These are phyloP conservation scores for Carex kokanica DNA, from an alignment of 176 grass and related monocot species.

Conservation along the genomic window DNA sequence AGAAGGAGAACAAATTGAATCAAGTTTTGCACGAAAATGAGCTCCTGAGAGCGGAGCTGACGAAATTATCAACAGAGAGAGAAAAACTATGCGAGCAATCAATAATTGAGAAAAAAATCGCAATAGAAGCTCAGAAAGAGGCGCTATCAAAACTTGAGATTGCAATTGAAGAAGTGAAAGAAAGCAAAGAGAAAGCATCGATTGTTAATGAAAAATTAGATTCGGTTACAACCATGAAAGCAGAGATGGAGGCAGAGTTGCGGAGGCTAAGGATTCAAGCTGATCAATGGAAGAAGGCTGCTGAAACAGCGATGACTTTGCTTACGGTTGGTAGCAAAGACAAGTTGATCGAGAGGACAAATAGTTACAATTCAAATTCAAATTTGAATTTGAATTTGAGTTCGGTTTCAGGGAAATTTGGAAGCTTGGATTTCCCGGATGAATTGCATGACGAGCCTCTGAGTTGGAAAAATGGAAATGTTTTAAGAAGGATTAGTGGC, in stretches of 20 bases:
- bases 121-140: slow-evolving; percentile 44
- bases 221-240: slow-evolving; percentile 37
- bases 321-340: slow-evolving; percentile 74
- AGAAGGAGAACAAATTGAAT: slow-evolving; percentile 40
- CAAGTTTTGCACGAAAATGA: slow-evolving; percentile 31
- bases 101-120: slow-evolving; percentile 42
- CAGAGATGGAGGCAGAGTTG: slow-evolving; percentile 67
- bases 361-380: slow-evolving; percentile 37
- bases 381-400: slow-evolving; percentile 27
- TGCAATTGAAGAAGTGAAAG: slow-evolving; percentile 21
- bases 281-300: slow-evolving; percentile 96
- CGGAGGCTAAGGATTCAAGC: slow-evolving; percentile 83
- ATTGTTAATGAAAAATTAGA: slow-evolving; percentile 14
- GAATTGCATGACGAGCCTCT: slow-evolving; percentile 65
- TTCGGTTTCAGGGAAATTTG: slow-evolving; percentile 50
- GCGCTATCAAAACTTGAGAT: slow-evolving; percentile 27
- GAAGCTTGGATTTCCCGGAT: slow-evolving; percentile 34
- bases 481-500: slow-evolving; percentile 82
- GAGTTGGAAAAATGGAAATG: slow-evolving; percentile 72
- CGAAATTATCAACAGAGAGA: slow-evolving; percentile 20
- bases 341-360: slow-evolving; percentile 55
- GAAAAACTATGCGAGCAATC: slow-evolving; percentile 39
- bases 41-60: slow-evolving; percentile 19
- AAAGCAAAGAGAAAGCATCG: slow-evolving; percentile 23
- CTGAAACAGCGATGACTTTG: slow-evolving; percentile 78